Base-by-base conservation (phyloP, 1,139 yeast species). In the Protomyces lactucae-debilis region DNA sequence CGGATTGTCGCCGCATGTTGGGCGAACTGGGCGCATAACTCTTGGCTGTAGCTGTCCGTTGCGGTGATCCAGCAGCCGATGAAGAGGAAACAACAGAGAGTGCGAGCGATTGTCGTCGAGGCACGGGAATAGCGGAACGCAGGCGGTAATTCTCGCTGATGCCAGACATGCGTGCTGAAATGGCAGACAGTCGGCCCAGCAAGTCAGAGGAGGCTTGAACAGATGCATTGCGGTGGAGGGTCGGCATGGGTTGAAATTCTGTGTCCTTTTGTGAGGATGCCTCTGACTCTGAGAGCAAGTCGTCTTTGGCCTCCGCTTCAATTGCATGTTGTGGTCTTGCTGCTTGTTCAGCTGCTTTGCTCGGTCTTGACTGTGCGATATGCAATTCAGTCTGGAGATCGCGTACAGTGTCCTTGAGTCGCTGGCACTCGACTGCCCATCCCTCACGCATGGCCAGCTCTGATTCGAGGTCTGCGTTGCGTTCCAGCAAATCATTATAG, bases 381-480 rank as follows among this genome's bases (percentile, higher is more conserved):
- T 72, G 67, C 46, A 75, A 68, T 60, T 75, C 78, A 52, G 75
- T 76, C 21, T 68, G 69, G 9, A 73, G 70, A 35, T 75, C 78
- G 16, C 75, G 66, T 12, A 75, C 68, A 60, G 75, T 77, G 52
- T 75, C 77, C 55, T 73, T 73, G 4, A 75, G 66, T 14, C 78
- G 71, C 61, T 75, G 78, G 16, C 74, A 69, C 60, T 74, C 76
- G 21, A 71, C 70, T 28, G 68, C 68, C 8, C 73, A 61, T 28
- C 68, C 70, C 9, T 71, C 73, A 32, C 70, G 70, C 3, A 68
- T 67, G 1, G 73, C 71, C 21, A 74, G 68, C 40, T 76, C 78
- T 3, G 75, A 72, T 60, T 76, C 77, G 21, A 75, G 69, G 68
- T 75, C 66, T 9, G 77, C 77, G 48, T 75, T 70, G 60, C 72